Evolutionary conservation across 768 basidiomycete genomes (phyloP), one percentile per base, ranked within the genome.

Genomic region (Zangia roseola): DNA sequence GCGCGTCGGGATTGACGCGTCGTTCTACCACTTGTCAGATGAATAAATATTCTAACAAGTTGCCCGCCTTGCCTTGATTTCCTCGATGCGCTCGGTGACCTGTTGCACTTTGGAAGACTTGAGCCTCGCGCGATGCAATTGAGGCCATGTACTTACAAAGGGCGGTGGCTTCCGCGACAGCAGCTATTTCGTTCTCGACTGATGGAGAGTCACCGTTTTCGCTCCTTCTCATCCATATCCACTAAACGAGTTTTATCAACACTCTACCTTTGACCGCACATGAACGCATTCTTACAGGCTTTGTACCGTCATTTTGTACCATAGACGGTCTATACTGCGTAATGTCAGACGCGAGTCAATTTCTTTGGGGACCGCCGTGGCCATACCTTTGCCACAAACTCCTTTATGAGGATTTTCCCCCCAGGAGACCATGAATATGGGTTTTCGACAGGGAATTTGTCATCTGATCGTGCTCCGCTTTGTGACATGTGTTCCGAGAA

Each of bases 221-320:
- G 17, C 56, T 41, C 12, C 53, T 43, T 40, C 53, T 45, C 13
- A 80, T 80, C 85, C 84, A 88, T 45, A 88, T 76, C 86, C 86
- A 89, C 84, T 87, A 43, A 39, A 43, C 10, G 8, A 17, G 23
- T 19, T 8, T 4, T 1, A 43, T 61, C 12, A 55, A 33, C 9
- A 5, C 4, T 14, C 10, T 24, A 10, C 17, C 24, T 7, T 37
- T 36, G 10, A 19, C 20, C 31, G 5, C 16, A n/a, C 4, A 28
- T 19, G 2, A n/a, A 50, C 33, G 20, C 12, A 13, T 46, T 52
- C 80, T 61, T 48, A 88, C 87, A 36, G 86, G 86, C 64, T 87
- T 88, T 0, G 74, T 83, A 5, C 86, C 87, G 49, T 88, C 84
- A 59, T 89, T 80, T 55, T 86, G 80, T 10, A 88, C 82, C 85